Conservation (phyloP, 140 eudicot genomes). For the Ambrosia hybrid region DNA sequence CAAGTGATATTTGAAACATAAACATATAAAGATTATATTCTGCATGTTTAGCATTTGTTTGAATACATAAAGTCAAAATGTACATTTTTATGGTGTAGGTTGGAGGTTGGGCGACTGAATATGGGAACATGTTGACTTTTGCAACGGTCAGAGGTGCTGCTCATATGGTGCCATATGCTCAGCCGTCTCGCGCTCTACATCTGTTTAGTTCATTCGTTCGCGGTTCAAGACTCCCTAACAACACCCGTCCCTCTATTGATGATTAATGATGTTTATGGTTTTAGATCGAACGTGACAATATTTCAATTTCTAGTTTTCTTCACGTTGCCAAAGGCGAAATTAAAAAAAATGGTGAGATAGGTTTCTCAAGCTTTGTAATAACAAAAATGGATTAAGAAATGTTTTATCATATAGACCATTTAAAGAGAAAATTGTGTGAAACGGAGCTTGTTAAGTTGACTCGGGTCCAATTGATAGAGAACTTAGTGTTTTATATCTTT, state of each 20-base stretch:
- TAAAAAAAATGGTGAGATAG: not conserved
- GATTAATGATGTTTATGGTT: slow-evolving; percentile 28
- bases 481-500: not conserved
- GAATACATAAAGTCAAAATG: slow-evolving; percentile 13
- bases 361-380: slow-evolving; percentile 23
- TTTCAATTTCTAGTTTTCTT: slow-evolving; percentile 18
- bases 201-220: slow-evolving; percentile 78
- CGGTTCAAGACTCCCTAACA: slow-evolving; percentile 76
- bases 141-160: slow-evolving; percentile 99
- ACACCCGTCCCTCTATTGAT: slow-evolving; percentile 58
- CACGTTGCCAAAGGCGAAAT: slow-evolving; percentile 33
- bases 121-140: slow-evolving; percentile 75
- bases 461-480: not conserved
- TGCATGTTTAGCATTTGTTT: not conserved
- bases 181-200: slow-evolving; percentile 90
- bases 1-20: not conserved
- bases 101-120: slow-evolving; percentile 95
- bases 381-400: not conserved
- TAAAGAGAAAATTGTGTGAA: slow-evolving; percentile 5
- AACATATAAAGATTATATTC: not conserved
- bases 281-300: not conserved
- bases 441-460: not conserved
- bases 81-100: slow-evolving; percentile 45
- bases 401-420: not conserved
- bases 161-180: slow-evolving; percentile 99